A percentile compares a stretch with the other conserved stretches of the same genome.
Conservation (phyloP, 1,139 yeast species). For the Tardiomyces depauwii region DNA sequence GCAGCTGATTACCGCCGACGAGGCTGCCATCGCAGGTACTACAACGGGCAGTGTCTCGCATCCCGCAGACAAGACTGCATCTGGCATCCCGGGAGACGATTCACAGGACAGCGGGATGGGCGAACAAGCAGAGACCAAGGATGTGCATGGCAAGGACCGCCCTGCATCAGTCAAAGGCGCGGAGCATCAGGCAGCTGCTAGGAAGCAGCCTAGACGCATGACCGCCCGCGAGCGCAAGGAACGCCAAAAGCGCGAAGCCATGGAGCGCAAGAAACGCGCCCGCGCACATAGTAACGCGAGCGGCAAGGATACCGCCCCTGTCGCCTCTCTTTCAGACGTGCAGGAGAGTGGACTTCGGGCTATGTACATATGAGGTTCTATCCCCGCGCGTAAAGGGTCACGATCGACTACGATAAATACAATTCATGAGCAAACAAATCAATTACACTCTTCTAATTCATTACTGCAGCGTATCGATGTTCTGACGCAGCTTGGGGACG, state of each 20-base stretch:
- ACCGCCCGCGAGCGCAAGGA: slow-evolving; percentile 23
- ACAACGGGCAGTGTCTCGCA: too few relatives aligned
- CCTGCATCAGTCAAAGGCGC: not conserved
- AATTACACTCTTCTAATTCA: slow-evolving; percentile 1
- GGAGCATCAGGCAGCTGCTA: slow-evolving; percentile 1
- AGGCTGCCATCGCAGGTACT: too few relatives aligned
- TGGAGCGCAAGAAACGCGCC: slow-evolving; percentile 14
- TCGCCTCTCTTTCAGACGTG: too few relatives aligned
- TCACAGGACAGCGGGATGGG: too few relatives aligned
- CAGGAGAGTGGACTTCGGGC: not conserved
- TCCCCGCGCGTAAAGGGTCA: too few relatives aligned
- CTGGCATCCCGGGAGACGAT: too few relatives aligned
- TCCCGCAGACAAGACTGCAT: too few relatives aligned
- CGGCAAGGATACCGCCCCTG: too few relatives aligned
- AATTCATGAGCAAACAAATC: slow-evolving; percentile 2
- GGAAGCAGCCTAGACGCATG: slow-evolving; percentile 9
- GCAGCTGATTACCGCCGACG: slow-evolving; percentile 1
- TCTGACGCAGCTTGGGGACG: slow-evolving; percentile 12
- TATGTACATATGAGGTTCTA: slow-evolving; percentile 1
- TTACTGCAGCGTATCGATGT: slow-evolving; percentile 5
- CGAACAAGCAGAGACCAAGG: not conserved
- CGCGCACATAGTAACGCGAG: not conserved
- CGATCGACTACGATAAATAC: too few relatives aligned
- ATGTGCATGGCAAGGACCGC: not conserved
- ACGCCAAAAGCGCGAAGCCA: slow-evolving; percentile 19